Base-by-base conservation (phyloP, 805 yeast genomes). In the Candida ascalaphidarum region DNA sequence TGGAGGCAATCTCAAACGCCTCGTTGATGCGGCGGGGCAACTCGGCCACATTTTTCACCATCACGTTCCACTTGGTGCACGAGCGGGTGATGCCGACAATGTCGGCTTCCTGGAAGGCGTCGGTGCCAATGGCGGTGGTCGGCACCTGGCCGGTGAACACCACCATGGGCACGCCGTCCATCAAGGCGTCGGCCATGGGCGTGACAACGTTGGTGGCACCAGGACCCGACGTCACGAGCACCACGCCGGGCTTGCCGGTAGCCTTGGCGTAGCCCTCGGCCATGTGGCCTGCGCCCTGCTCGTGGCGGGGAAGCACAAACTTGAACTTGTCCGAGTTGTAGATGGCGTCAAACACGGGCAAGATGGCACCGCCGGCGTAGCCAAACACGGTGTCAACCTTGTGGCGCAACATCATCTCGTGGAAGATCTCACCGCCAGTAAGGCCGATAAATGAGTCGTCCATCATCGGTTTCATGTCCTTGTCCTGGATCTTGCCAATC, bases 271-370 rank as follows among this genome's bases (percentile, higher is more conserved):
- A 92, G 35, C 98, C 98, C 63, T 92, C 96, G 32, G 98, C 98
- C 97, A 92, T 92, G 61, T 92, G 98, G 29, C 98, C 98, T 11
- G 97, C 98, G 55, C 98, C 98, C 62, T 92, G 98, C 60, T 92
- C 98, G 57, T 92, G 97, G 48, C 94, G 74, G 27, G 98, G 98
- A 39, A 92, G 65, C 32, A 92, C 83, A 52, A 92, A 92, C 43
- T 79, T 75, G 69, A 92, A 89, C 48, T 81, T 74, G 32, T 79
- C 77, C 13, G 95, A 82, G 64, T 89, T 81, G 68, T 81, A 83
- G 44, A 92, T 92, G 42, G 97, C 97, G 54, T 92, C 98, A 52
- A 81, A 92, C 15, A 92, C 98, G 10, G 98, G 97, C 47, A 92
- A 70, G 48, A 92, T 92, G 42, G 98, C 98, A 55, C 98, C 98